Base-by-base conservation (phyloP, 495 filamentous ascomycete species). In the Penicillium nucicola region DNA sequence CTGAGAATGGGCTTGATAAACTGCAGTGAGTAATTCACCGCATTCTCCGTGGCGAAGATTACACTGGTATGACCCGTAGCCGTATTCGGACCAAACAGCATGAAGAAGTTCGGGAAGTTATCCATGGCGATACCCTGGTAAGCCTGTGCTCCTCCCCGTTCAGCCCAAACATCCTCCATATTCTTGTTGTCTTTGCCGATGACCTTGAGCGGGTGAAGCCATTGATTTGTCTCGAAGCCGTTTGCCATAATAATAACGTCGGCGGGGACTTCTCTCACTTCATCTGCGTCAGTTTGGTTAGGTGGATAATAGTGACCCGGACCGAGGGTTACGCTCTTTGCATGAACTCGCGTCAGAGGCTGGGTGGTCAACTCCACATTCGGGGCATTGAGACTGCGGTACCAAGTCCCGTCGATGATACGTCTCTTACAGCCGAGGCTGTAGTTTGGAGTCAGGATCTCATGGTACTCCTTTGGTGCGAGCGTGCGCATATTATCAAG, bases 51-150 rank as follows among this genome's bases (percentile, higher is more conserved):
- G 0, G 76, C 75, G 17, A 85, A 70, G 8, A 86, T 77, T 0
- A 85, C 82, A 30, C 77, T 82, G 1, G 70, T 75, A 62, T 88
- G 85, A 0, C 84, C 84, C 1, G 81, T 86, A 0, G 68, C 76
- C 1, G 81, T 84, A 50, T 87, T 87, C 0, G 84, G 84, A 0
- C 84, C 84, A 55, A 83, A 81, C 5, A 87, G 62, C 33, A 84
- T 76, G 66, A 88, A 88, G 63, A 86, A 81, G 48, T 88, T 88
- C 0, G 84, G 84, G 59, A 84, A 88, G 0, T 76, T 75, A 48
- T 85, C 80, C 66, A 88, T 72, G 3, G 83, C 81, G 36, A 78
- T 79, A 4, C 82, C 83, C 45, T 79, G 76, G 60, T 88, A 88
- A 5, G 83, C 80, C 49, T 83, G 81, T 0, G 84, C 63, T 1